Base-by-base conservation (phyloP, 352 stramenopile genomes). In the Discostella stelligera region DNA sequence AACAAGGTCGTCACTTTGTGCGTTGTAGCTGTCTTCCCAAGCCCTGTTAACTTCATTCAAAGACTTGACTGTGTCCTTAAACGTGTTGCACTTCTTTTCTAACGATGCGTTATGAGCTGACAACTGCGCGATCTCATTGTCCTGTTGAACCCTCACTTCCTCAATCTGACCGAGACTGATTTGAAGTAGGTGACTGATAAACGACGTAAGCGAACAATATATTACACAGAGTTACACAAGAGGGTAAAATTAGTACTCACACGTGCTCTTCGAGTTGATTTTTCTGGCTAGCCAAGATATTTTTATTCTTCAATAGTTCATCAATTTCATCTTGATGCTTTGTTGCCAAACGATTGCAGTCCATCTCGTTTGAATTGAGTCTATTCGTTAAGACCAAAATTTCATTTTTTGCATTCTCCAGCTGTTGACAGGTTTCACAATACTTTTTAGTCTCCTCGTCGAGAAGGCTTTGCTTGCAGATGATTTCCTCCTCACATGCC, bases 261-360 rank as follows among this genome's bases (percentile, higher is more conserved):
- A 76, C 53, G 71, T 81, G 60, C 25, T 77, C 50, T 44, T 66
- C 41, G 25, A 77, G 59, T 55, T 68, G 25, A 41, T 44, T 39
- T 23, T 58, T 72, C 39, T 79, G 62, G 10, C 23, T 30, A 21
- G 49, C 30, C 5, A 72, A 5, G 52, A 16, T 52, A 61, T 66
- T 52, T 27, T n/a, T 71, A 62, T 72, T 20, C 18, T 41, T 30
- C 13, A 56, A 39, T 16, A 63, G 30, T 39, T 81, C 66, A 16
- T 76, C 59, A 25, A 66, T 23, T 64, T 85, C 66, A 54, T 85
- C 77, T 66, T 85, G 37, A 54, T 85, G 63, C 32, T 66, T 73
- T 3, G 58, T 79, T 56, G 68, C 64, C 37, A 85, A 69, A 60
- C 77, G 32, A 52, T 77, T 58, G 37, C 60, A 50, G 21, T 75